Conservation (phyloP, 768 basidiomycete genomes). For the Tulasnella sp. region DNA sequence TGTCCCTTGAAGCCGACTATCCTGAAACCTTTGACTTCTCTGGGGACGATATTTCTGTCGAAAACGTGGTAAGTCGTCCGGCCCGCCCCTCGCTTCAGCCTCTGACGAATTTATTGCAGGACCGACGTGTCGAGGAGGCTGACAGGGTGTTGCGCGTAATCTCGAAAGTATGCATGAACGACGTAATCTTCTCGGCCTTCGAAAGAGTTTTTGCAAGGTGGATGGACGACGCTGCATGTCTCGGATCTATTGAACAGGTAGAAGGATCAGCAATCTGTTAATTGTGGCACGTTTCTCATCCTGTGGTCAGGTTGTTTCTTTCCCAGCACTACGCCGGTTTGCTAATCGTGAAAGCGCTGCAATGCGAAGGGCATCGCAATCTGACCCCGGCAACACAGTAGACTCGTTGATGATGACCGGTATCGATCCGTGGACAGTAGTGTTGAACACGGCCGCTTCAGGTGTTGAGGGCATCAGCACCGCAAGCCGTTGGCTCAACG, state of each 20-base stretch:
- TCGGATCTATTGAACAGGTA: constrained; percentile 1
- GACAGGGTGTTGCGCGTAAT: constrained; percentile 41
- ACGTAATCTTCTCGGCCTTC: constrained; percentile 44
- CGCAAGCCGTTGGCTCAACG: constrained; percentile 46
- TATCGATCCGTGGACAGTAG: constrained; percentile 45
- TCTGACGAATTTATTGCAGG: neutral
- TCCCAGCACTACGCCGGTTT: constrained; percentile 35
- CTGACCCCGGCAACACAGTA: neutral
- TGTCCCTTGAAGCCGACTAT: constrained; percentile 27
- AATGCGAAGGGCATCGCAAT: neutral
- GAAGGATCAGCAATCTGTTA: neutral
- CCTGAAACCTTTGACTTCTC: neutral
- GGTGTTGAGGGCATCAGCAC: constrained; percentile 34
- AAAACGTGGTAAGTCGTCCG: neutral
- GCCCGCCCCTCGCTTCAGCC: neutral
- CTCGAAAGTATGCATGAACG: constrained; percentile 40
- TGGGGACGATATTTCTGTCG: neutral
- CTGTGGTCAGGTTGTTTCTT: constrained; percentile 14
- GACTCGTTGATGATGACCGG: neutral
- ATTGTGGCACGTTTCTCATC: neutral
- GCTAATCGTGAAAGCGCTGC: constrained; percentile 37
- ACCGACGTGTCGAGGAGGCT: constrained; percentile 20
- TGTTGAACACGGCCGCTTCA: constrained; percentile 34
- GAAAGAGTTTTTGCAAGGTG: constrained; percentile 48
- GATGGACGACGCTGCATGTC: constrained; percentile 36